Percentiles rank a stretch among this genome's conserved stretches.
These are phyloP conservation scores for Yarrowia deformans DNA, from an alignment of 805 yeast genomes.

Conservation along the genomic window DNA sequence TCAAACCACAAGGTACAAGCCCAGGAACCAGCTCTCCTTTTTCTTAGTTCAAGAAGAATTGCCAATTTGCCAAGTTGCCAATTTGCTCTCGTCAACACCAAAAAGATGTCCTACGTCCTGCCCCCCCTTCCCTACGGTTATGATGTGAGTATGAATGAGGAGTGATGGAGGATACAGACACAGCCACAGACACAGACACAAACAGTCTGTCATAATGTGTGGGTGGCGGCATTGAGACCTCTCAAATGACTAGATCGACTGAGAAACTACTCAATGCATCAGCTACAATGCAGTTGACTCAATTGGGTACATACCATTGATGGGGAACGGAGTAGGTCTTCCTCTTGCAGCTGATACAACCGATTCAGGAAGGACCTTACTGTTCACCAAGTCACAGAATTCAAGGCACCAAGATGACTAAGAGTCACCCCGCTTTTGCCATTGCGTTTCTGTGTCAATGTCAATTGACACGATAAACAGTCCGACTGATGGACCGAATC, in stretches of 20 bases:
- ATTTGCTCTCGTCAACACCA: constrained; percentile 7
- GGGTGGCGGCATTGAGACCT: no score
- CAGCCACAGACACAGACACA: not conserved
- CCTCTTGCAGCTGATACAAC: no score
- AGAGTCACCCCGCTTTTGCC: no score
- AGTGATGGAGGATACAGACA: not conserved
- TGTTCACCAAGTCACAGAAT: no score
- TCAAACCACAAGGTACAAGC: not conserved
- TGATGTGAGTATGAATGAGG: constrained; percentile 36
- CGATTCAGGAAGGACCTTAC: no score
- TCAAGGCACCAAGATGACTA: no score
- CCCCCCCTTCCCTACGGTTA: constrained; percentile 43
- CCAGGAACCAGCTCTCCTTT: not conserved
- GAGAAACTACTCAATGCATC: not conserved
- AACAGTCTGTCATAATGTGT: no score
- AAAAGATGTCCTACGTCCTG: constrained; percentile 35
- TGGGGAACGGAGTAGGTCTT: no score
- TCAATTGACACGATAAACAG: no score
- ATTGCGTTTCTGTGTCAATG: no score
- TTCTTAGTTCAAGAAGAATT: not conserved
- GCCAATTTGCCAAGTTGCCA: not conserved
- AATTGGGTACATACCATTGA: not conserved
- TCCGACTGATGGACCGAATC: no score
- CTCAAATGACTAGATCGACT: no score
- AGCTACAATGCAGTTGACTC: not conserved